Evolutionary conservation across 306 rosid species (phyloP), one percentile per base, ranked within the genome.

Genomic region (Casuarina glauca): DNA sequence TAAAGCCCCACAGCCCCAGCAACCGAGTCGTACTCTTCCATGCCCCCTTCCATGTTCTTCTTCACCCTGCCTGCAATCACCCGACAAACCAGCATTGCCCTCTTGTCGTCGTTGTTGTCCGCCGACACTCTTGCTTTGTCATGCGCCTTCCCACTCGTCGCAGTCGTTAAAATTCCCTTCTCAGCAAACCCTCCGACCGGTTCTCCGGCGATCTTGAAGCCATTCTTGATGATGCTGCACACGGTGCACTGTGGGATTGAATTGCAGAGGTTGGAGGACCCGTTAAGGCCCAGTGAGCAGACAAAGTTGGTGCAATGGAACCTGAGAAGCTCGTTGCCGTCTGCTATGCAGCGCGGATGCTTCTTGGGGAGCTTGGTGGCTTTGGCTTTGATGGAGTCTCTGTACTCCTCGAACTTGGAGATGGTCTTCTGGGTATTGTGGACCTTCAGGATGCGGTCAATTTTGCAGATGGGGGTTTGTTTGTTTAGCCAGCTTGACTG

Each of bases 401-500:
- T 84, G 82, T 95, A 90, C 77, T 91, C 97, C 82, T 95, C 99
- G 50, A 95, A 95, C 73, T 83, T 90, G 60, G 80, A 50, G 5
- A 95, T 87, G n/a, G 97, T 95, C 19, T 79, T 95, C 45, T 91
- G 94, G 10, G 93, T 91, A 86, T 85, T 95, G 74, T 93, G 96
- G 78, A 95, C 97, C 77, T 95, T 95, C 4, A 95, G 96, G 68
- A 95, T 90, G 46, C 99, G 87, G 51, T 93, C 96, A 61, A 95
- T 95, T 82, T 91, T 87, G 90, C 97, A 95, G 50, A 95, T 85
- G 26, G 97, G 98, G 4, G 93, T 62, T 78, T 95, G 86, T 73
- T 93, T 93, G 84, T 91, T 93, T 46, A 95, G 88, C 99, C 99
- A 95, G 88, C 99, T 95, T 0, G 99, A 95, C 45, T 95, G 97